Conservation (phyloP, 148 eudicot genomes). For the Talinum fruticosum region DNA sequence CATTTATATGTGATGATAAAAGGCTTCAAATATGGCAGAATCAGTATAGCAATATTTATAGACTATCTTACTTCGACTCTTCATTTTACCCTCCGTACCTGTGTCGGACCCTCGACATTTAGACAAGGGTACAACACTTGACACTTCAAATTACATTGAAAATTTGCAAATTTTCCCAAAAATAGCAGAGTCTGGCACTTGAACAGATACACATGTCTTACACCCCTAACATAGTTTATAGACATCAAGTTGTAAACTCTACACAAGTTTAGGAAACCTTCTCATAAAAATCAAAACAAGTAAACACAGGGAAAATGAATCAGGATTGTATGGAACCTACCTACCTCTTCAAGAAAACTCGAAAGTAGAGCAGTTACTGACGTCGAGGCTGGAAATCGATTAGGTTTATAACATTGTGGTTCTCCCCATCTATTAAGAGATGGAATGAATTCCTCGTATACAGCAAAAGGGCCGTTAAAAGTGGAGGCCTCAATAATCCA, state of each 20-base stretch:
- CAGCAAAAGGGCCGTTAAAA: slow-evolving; percentile 85
- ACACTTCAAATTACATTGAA: no score
- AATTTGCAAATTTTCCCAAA: no score
- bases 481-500: slow-evolving; percentile 85
- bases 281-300: background rate
- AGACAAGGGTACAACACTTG: no score
- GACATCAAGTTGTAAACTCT: background rate
- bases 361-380: slow-evolving; percentile 55
- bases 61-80: no score
- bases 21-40: background rate
- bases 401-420: slow-evolving; percentile 59
- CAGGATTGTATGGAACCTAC: slow-evolving; percentile 15
- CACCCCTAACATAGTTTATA: no score
- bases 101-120: no score
- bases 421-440: slow-evolving; percentile 63
- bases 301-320: background rate
- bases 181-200: no score
- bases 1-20: background rate
- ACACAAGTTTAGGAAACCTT: background rate
- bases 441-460: slow-evolving; percentile 62
- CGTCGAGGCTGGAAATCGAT: slow-evolving; percentile 70
- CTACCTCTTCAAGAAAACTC: slow-evolving; percentile 60
- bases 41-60: background rate
- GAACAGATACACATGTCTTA: no score
- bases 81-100: no score